A percentile compares a stretch with the other conserved stretches of the same genome.
phyloP scores from a whole-genome alignment of 305 asterid species.

The Fraxinus xanthoxyloides region DNA sequence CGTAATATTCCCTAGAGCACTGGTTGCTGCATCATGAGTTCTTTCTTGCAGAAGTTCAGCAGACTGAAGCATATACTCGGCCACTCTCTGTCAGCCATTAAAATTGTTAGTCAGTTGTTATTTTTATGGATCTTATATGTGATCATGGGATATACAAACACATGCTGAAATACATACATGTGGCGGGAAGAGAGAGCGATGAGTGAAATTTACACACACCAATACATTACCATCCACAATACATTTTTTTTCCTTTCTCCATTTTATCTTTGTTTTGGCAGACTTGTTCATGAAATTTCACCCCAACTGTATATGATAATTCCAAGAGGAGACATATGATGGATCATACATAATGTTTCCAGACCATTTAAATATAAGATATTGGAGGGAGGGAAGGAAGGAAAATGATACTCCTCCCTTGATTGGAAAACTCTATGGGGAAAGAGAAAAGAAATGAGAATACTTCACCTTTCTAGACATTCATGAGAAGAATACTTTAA shows the following conservation, averaged over 20 bases:
- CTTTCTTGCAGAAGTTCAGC: slow-evolving; percentile 57
- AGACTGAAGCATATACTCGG: slow-evolving; percentile 46
- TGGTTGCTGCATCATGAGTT: slow-evolving; percentile 53
- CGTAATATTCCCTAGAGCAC: slow-evolving; percentile 51
- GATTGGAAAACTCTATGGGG: background rate
- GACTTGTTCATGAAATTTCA: background rate
- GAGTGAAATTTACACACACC: background rate
- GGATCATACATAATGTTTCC: background rate
- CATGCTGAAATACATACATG: background rate
- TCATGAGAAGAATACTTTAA: background rate
- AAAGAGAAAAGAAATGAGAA: background rate
- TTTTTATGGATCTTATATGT: slow-evolving; percentile 2
- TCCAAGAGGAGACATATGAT: background rate
- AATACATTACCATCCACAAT: background rate
- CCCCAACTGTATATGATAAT: background rate
- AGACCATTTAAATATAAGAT: background rate
- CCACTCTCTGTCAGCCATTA: slow-evolving; percentile 62
- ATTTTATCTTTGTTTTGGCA: background rate
- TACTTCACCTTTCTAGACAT: background rate
- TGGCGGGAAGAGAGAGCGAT: background rate
- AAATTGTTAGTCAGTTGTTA: slow-evolving; percentile 28
- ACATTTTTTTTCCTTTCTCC: background rate
- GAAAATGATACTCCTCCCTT: background rate
- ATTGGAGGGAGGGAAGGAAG: background rate
- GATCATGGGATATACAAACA: slow-evolving; percentile 1